Base-by-base conservation (phyloP, 805 yeast species). In the Candida bentonensis region DNA sequence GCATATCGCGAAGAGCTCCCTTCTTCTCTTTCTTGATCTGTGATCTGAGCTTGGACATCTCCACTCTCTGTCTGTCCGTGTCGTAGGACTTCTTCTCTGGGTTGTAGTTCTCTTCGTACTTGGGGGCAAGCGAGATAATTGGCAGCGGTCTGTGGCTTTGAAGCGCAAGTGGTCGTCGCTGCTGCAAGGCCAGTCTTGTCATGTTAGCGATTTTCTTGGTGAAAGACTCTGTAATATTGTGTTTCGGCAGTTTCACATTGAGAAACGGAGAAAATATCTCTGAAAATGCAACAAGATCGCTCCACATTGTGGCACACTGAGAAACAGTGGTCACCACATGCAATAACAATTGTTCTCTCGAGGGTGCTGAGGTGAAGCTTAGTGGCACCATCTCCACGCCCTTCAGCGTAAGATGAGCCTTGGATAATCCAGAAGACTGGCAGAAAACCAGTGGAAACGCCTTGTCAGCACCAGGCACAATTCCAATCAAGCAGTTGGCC, bases 51-150 rank as follows among this genome's bases (percentile, higher is more conserved):
- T 92, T 92, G 60, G 72, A 73, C 53, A 84, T 65, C 62, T 92
- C 97, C 52, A 79, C 84, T 63, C 92, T 73, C 48, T 81, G 78
- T 53, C 78, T 72, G 60, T 88, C 82, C 43, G 82, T 74, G 61
- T 89, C 96, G 61, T 86, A 82, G 5, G 94, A 83, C 66, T 84
- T 88, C 75, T 79, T 84, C 59, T 86, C 96, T 46, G 96, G 95
- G 66, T 88, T 89, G 74, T 80, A 92, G 69, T 87, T 86, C 57
- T 86, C 97, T 65, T 89, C 96, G 60, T 82, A 92, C 64, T 83
- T 79, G 51, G 99, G 99, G 28, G 87, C 82, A 55, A 73, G 74
- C 2, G 95, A 74, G 34, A 87, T 79, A 56, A 92, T 82, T 2
- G 95, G 82, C 45, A 92, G 59, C 21, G 94, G 86, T 56, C 74